Evolutionary conservation across 331 rosid genomes (phyloP), one percentile per base, ranked within the genome.

Genomic region (Malus hybrid): DNA sequence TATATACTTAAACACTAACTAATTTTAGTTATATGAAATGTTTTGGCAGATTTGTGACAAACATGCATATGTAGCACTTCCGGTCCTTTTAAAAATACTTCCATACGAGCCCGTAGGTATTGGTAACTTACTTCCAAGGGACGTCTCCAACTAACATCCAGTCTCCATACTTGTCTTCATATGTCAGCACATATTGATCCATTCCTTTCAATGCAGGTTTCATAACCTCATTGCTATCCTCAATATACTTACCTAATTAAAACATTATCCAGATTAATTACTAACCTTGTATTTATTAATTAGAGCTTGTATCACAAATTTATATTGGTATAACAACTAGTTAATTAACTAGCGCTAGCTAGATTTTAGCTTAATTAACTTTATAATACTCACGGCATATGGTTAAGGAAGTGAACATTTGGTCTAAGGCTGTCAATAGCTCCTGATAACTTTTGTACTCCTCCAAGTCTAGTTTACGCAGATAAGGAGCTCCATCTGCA

Each of bases 81-180:
- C 1, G 7, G 0, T 36, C 1, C 2, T 36, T 36, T 36, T 36
- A 36, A 36, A 36, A 2, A 36, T 0, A 7, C 3, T 36, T 36
- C 1, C 42, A 36, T 36, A 36, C 42, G 10, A 36, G 42, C 10
- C 42, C 42, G 42, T 7, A 33, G 36, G 10, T 39, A 39, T 1
- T 39, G 2, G 12, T 10, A 44, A 64, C 82, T 69, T 78, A 78
- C 85, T 82, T 78, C 85, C 85, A 82, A 73, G 85, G 85, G 70
- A 82, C 85, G 64, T 82, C 85, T 73, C 85, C 85, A 82, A 82
- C 82, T 32, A 82, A 69, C 85, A 78, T 82, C 82, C 80, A 82
- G 74, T 82, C 82, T 3, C 79, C 73, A 63, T 82, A 80, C 59
- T 31, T 78, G 68, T 82, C 85, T 76, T 78, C 77, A 66, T 82